Evolutionary conservation across 1,284 basidiomycete species (phyloP).

Genomic region (Cryptococcus wingfieldii): DNA sequence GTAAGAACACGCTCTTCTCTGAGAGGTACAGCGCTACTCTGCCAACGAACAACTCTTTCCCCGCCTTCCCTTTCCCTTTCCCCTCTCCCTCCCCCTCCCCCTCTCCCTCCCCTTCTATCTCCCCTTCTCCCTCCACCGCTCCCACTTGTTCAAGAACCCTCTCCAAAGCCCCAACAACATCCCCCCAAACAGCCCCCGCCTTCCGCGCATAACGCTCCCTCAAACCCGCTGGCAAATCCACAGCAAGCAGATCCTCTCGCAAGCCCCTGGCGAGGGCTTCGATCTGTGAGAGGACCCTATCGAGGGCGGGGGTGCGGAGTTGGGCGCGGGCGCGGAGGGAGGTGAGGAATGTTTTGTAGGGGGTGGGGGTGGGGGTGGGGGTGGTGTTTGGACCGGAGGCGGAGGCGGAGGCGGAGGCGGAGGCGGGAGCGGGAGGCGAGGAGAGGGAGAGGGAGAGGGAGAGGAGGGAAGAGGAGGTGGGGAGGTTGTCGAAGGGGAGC

Average conservation of each 20-base stretch:
- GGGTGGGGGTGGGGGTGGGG: slow-evolving; percentile 24
- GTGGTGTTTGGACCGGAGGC: slow-evolving; percentile 11
- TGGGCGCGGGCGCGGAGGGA: slow-evolving; percentile 34
- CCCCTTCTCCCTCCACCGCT: background rate
- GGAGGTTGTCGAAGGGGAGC: slow-evolving; percentile 37
- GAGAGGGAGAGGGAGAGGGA: slow-evolving; percentile 21
- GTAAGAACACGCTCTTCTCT: slow-evolving; percentile 28
- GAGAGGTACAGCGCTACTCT: slow-evolving; percentile 41
- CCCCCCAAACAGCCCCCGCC: slow-evolving; percentile 19
- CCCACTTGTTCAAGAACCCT: slow-evolving; percentile 28
- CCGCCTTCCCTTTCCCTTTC: slow-evolving; percentile 26
- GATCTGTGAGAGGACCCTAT: slow-evolving; percentile 29
- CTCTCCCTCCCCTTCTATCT: background rate
- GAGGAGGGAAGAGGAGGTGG: slow-evolving; percentile 30
- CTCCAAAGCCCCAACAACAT: slow-evolving; percentile 26
- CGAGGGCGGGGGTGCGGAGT: slow-evolving; percentile 40
- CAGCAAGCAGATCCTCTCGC: slow-evolving; percentile 32
- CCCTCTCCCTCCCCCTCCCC: slow-evolving; percentile 3
- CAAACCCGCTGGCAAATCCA: slow-evolving; percentile 12
- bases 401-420: slow-evolving; percentile 32
- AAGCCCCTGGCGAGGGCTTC: slow-evolving; percentile 33
- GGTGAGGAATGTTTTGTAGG: slow-evolving; percentile 26
- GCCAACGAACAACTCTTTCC: slow-evolving; percentile 42
- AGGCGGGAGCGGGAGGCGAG: slow-evolving; percentile 30
- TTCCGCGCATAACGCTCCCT: slow-evolving; percentile 21